Evolutionary conservation across 1,284 basidiomycete species (phyloP), one percentile per base, ranked within the genome.

Genomic region (Tilletia setariae): DNA sequence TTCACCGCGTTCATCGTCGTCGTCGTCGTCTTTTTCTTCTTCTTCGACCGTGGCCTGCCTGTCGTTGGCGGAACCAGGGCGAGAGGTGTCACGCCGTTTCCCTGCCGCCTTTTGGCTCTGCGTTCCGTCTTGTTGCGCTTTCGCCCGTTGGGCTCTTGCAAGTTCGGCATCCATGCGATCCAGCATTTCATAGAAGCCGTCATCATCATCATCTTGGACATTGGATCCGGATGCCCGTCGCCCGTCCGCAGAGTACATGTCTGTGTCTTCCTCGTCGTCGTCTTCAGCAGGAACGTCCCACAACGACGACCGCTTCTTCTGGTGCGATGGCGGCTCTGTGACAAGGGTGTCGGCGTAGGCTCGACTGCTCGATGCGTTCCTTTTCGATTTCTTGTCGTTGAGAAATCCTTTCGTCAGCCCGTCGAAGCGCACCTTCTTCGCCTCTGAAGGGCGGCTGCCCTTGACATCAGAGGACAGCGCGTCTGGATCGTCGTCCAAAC

Each of bases 111-210:
- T 49, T 35, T 3, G 51, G 25, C 40, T 49, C 40, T 42, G 61
- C 32, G 15, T 23, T 62, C 64, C 47, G 43, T 65, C 28, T 56
- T 40, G 35, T 40, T 40, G 35, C 43, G 13, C 53, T 72, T 77
- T 82, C 63, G 68, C 84, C 84, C 59, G 81, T 83, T 79, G 80
- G 53, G 79, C 80, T 30, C 85, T 86, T 23, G 85, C 85, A 16
- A 96, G 86, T 76, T 94, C 91, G 21, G 85, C 87, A 75, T 98
- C 94, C 90, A 97, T 92, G 1, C 92, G 92, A 77, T 89, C 87
- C 94, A 97, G 97, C 47, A 97, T 90, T 7, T 90, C 88, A 78
- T 98, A 94, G 74, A 97, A 97, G 0, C 91, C 92, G 80, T 93
- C 87, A n/a, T 35, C 53, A 9, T 53, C 49, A 23, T 53, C 53